phyloP scores from a whole-genome alignment of 768 basidiomycete genomes.

The Russula brevipes region DNA sequence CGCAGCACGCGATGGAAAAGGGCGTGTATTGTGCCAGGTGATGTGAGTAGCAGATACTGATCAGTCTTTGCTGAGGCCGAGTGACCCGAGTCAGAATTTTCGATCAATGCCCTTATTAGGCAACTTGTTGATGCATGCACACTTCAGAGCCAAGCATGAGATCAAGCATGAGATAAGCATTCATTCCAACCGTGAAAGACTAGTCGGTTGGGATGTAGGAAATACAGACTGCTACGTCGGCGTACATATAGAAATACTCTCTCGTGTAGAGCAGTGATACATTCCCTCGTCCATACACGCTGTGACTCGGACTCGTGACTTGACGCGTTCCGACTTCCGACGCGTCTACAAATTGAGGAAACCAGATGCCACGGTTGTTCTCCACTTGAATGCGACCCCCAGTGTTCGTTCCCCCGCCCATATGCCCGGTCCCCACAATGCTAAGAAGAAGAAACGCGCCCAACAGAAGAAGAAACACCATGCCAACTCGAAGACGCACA shows the following conservation, averaged over 20 bases:
- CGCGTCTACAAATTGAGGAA: not conserved
- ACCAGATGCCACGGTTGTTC: not conserved
- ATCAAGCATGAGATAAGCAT: no score
- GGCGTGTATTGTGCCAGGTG: slow-evolving; percentile 17
- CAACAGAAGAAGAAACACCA: slow-evolving; percentile 35
- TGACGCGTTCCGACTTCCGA: slow-evolving; percentile 1
- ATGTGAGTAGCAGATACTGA: slow-evolving; percentile 10
- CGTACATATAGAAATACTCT: no score
- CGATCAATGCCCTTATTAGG: not conserved
- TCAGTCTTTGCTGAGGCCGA: not conserved
- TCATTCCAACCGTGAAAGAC: no score
- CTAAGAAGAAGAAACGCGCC: slow-evolving; percentile 41
- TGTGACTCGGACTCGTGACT: not conserved
- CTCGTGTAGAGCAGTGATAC: no score
- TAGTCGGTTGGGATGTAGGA: no score
- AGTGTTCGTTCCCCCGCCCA: not conserved
- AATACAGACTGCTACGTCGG: no score
- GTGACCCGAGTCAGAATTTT: slow-evolving; percentile 7
- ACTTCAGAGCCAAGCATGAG: no score
- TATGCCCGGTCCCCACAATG: slow-evolving; percentile 64
- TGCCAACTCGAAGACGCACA: slow-evolving; percentile 2
- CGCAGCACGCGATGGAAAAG: slow-evolving; percentile 17
- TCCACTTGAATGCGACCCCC: not conserved
- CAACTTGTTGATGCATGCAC: not conserved
- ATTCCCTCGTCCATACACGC: no score